Percentiles rank a stretch among this genome's conserved stretches.
These are phyloP conservation scores for Monilinia vaccinii-corymbosi DNA, from an alignment of 2,329 filamentous ascomycete genomes.

Conservation along the genomic window DNA sequence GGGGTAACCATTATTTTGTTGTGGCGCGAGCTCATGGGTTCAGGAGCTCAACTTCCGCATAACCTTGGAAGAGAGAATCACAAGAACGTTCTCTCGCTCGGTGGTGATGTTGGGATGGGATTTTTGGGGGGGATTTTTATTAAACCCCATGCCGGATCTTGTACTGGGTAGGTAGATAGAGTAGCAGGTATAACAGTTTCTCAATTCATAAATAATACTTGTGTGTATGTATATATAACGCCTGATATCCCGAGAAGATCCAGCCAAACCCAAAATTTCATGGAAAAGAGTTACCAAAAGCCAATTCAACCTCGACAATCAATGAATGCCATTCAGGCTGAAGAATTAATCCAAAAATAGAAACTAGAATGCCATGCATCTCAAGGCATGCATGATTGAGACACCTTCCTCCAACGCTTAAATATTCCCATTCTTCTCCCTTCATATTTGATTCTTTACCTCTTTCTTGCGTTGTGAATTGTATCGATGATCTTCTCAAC, in stretches of 20 bases:
- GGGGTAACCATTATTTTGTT: too few relatives aligned
- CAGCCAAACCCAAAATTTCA: neutral
- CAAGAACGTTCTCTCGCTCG: too few relatives aligned
- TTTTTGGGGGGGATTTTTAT: too few relatives aligned
- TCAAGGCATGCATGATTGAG: neutral
- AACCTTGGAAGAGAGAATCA: too few relatives aligned
- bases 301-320: neutral
- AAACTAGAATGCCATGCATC: neutral
- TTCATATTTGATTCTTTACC: conserved; percentile 13
- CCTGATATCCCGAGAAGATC: neutral
- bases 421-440: neutral
- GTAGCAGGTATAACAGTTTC: too few relatives aligned
- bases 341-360: neutral
- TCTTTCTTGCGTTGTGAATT: conserved; percentile 39
- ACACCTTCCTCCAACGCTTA: neutral
- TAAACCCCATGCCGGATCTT: too few relatives aligned
- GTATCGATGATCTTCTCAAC: conserved; percentile 82
- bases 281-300: neutral
- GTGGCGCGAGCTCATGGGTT: too few relatives aligned
- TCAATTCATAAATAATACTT: neutral
- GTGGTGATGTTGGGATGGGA: too few relatives aligned
- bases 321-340: neutral
- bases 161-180: too few relatives aligned
- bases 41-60: too few relatives aligned
- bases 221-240: neutral